phyloP scores from a whole-genome alignment of 2,329 filamentous ascomycete genomes.

The Neofusicoccum umdonicola region DNA sequence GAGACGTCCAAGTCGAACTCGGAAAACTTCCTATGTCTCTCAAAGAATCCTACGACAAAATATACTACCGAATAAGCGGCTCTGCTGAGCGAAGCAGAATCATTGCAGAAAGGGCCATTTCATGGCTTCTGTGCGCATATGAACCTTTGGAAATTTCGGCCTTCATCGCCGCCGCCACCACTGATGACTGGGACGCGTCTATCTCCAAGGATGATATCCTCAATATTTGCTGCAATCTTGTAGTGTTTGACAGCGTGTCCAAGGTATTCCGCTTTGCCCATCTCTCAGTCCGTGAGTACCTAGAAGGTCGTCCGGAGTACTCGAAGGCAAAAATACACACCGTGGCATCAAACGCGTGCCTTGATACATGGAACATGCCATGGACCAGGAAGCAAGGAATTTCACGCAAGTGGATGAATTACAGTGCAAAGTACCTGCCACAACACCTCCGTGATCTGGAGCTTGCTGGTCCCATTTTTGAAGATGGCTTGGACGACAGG shows the following conservation, averaged over 20 bases:
- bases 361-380: too few relatives aligned
- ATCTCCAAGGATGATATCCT: constrained; percentile 19
- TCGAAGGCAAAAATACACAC: not conserved
- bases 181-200: not conserved
- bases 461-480: too few relatives aligned
- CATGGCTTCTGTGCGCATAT: constrained; percentile 25
- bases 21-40: constrained; percentile 25
- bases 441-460: too few relatives aligned
- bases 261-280: constrained; percentile 32
- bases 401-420: too few relatives aligned
- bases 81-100: constrained; percentile 4
- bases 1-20: constrained; percentile 25
- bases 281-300: constrained; percentile 31
- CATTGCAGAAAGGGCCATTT: constrained; percentile 20
- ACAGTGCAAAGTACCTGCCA: too few relatives aligned
- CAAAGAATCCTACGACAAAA: constrained; percentile 16
- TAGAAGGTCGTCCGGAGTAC: constrained; percentile 20
- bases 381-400: too few relatives aligned
- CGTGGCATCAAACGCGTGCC: too few relatives aligned
- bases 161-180: constrained; percentile 20
- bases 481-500: too few relatives aligned
- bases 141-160: constrained; percentile 18
- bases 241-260: constrained; percentile 26
- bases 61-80: constrained; percentile 17
- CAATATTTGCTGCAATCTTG: constrained; percentile 29